These are phyloP conservation scores for Globisporangium perplexum DNA, from an alignment of 352 stramenopile species.

Conservation along the genomic window DNA sequence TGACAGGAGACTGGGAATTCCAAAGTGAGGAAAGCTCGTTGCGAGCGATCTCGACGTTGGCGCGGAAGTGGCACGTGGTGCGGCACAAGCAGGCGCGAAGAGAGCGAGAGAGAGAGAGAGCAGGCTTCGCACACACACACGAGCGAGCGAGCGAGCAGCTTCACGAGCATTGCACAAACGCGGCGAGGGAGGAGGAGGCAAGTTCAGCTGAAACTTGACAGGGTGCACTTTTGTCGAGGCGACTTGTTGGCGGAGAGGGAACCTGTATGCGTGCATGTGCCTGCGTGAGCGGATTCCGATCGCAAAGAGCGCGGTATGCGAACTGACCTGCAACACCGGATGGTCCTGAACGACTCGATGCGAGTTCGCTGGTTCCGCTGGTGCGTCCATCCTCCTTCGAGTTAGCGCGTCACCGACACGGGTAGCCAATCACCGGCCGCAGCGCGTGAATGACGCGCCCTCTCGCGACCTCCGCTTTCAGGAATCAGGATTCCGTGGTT, in stretches of 20 bases:
- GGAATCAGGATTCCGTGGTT: too few relatives aligned
- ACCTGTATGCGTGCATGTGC: background rate
- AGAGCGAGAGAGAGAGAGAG: too few relatives aligned
- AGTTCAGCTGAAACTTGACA: too few relatives aligned
- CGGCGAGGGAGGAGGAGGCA: too few relatives aligned
- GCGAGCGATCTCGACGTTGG: background rate
- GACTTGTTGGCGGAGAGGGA: background rate
- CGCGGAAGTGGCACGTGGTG: background rate
- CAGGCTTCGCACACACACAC: too few relatives aligned
- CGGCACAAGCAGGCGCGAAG: too few relatives aligned
- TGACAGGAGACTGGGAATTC: slow-evolving; percentile 11
- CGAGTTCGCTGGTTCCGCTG: slow-evolving; percentile 5
- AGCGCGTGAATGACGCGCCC: background rate
- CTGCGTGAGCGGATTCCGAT: background rate
- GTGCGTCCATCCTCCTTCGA: slow-evolving; percentile 3
- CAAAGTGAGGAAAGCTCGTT: slow-evolving; percentile 4
- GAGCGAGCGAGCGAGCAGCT: too few relatives aligned
- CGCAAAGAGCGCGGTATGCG: background rate
- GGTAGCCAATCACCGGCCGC: slow-evolving; percentile 6
- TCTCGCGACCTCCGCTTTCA: background rate
- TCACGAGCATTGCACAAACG: slow-evolving; percentile 1
- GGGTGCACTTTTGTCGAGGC: too few relatives aligned
- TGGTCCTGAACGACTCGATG: background rate
- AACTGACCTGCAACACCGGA: background rate
- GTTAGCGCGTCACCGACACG: slow-evolving; percentile 1